Evolutionary conservation across 2,329 filamentous ascomycete genomes (phyloP), one percentile per base, ranked within the genome.

Genomic region (Sporothrix sp.): DNA sequence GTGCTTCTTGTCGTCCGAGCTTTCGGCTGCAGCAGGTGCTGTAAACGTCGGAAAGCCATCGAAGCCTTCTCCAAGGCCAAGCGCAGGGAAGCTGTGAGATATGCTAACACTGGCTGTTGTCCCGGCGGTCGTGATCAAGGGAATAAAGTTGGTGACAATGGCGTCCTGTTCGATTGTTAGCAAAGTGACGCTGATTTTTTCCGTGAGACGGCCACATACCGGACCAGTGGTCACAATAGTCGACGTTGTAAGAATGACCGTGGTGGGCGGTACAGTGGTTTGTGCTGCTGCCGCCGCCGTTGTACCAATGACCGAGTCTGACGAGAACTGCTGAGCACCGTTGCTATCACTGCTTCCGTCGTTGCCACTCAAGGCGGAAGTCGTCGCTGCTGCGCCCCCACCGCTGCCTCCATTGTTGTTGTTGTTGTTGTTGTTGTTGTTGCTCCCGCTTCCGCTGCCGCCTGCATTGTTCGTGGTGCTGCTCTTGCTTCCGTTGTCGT

Each of bases 1-100:
- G 45, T 52, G 50, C n/a, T 52, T 52, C 16, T 38, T 52, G 45
- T 48, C 45, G 32, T 51, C 50, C 1, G 42, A 23, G 25, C 48
- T 16, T 28, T 23, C 27, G 14, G 25, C 38, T 4, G 23, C 39
- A 8, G 33, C 36, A 21, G 48, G 39, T 11, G 11, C n/a, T 3
- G 38, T 9, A 8, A 30, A 39, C 8, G n/a, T 32, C 7, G 37
- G n/a, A 7, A 44, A 36, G 13, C 39, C 39, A 11, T 39, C 16
- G 10, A 49, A 48, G 51, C 21, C 32, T 4, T 43, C 36, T 11
- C 39, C 43, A 30, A 48, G 16, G 10, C 18, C 42, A 16, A 25
- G 25, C 9, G 16, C 27, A 13, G 48, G 37, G 14, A 16, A 20
- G 21, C 27, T 52, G 37, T 40, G 9, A 32, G 21, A 14, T 13